Evolutionary conservation across 148 eudicot genomes (phyloP).

Genomic region (Bassia scoparia): DNA sequence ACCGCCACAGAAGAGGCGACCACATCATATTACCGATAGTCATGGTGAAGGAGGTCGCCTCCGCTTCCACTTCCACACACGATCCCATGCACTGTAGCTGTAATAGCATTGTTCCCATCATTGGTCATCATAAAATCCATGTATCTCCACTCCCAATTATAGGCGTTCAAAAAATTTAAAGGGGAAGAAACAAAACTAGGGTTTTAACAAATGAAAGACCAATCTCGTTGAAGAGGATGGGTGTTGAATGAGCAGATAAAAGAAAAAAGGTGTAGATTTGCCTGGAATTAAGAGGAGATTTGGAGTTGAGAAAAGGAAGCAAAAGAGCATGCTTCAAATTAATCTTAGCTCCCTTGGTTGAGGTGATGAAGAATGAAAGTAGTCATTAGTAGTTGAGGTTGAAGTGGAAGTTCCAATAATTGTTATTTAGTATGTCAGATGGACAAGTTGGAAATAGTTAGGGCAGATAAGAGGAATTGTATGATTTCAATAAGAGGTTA

Average conservation of each 20-base stretch:
- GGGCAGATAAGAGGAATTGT: no score
- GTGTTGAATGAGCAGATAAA: no score
- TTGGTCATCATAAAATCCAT: constrained; percentile 24
- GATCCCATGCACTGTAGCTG: not conserved
- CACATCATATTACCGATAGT: not conserved
- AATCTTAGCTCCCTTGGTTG: not conserved
- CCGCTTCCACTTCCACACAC: not conserved
- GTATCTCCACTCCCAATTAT: not conserved
- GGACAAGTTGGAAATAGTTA: no score
- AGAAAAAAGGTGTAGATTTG: not conserved
- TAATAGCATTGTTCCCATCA: not conserved
- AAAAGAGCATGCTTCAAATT: not conserved
- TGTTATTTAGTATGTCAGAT: no score
- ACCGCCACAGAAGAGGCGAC: not conserved
- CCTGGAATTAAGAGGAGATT: constrained; percentile 7
- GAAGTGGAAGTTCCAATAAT: no score
- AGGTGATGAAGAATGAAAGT: not conserved
- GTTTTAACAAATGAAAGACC: not conserved
- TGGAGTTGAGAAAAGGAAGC: not conserved
- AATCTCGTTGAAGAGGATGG: not conserved
- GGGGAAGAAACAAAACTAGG: not conserved
- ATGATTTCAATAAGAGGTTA: no score
- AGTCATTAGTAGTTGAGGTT: no score
- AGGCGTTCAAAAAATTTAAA: not conserved
- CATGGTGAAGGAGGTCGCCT: not conserved